Evolutionary conservation across 805 yeast genomes (phyloP).

Genomic region (Candida michaelii): DNA sequence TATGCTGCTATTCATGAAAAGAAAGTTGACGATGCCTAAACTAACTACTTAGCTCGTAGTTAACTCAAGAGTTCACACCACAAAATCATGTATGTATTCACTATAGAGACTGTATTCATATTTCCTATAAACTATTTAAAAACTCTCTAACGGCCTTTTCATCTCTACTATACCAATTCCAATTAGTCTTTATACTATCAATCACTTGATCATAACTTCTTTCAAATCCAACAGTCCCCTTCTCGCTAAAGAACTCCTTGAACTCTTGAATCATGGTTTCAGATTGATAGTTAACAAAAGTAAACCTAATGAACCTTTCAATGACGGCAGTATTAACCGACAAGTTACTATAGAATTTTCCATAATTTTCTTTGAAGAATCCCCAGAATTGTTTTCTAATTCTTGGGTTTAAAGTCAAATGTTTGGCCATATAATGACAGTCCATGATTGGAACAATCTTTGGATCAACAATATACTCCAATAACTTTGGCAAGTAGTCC

Average conservation of each 20-base stretch:
- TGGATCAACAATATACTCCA: constrained; percentile 41
- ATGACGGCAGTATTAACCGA: constrained; percentile 51
- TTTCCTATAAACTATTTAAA: no score
- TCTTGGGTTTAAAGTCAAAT: constrained; percentile 46
- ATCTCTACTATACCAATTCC: constrained; percentile 53
- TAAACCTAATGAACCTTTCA: constrained; percentile 45
- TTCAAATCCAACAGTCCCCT: constrained; percentile 49
- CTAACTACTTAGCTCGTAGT: no score
- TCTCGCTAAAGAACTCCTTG: constrained; percentile 27
- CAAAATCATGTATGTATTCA: no score
- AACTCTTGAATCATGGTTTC: constrained; percentile 31
- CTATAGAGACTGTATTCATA: no score
- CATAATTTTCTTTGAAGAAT: constrained; percentile 50
- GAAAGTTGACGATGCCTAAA: constrained; percentile 30
- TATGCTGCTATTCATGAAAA: constrained; percentile 85
- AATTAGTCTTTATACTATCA: constrained; percentile 52
- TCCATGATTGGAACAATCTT: constrained; percentile 58
- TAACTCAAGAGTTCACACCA: no score
- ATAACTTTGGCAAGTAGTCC: constrained; percentile 35
- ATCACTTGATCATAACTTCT: constrained; percentile 55
- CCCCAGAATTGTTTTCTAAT: constrained; percentile 49
- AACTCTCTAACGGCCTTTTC: constrained; percentile 40
- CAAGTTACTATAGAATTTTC: constrained; percentile 41
- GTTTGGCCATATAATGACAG: constrained; percentile 48
- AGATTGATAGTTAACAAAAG: constrained; percentile 42